Evolutionary conservation across 257 asterid species (phyloP), one percentile per base, ranked within the genome.

Genomic region (Coffea canephora): DNA sequence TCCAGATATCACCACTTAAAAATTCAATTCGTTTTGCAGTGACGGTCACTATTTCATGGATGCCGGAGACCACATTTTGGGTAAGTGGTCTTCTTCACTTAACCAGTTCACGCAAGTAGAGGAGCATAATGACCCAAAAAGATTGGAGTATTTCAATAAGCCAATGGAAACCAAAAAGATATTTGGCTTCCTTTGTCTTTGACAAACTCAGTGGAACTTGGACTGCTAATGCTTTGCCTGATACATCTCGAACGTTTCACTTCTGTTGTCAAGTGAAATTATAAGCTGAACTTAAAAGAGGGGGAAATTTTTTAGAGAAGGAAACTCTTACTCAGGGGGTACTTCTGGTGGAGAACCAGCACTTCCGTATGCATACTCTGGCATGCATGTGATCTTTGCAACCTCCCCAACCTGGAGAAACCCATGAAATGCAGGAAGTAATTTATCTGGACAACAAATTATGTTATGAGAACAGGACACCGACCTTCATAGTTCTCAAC

Each of bases 261-360:
- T 15, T 27, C 7, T 11, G 39, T 27, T 45, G 71, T 9, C 14
- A 50, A 34, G 74, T 64, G 10, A 50, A 65, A 23, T 65, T n/a
- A 39, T 34, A 15, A 64, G 64, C 31, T n/a, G 43, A 3, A 73
- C 3, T 12, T 8, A 27, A 52, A 31, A 31, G 34, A 81, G 62
- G 43, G 66, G 71, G 48, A 48, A 27, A 50, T 74, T 39, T 39
- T 39, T 39, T 4, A 39, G 43, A 4, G 43, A 39, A 39, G 43
- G 43, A 39, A 39, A 39, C 43, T 39, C 43, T 82, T 92, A 95
- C 99, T 92, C 95, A 0, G 98, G 92, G 57, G 99, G 98, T 11
- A 95, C 84, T 82, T 95, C 99, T 39, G 99, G 99, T 52, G 98
- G 99, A 83, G 99, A 95, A 71, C 99, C 98, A 1, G 91, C 90